Conservation (phyloP, 768 basidiomycete species). For the Leccinellum albellum region DNA sequence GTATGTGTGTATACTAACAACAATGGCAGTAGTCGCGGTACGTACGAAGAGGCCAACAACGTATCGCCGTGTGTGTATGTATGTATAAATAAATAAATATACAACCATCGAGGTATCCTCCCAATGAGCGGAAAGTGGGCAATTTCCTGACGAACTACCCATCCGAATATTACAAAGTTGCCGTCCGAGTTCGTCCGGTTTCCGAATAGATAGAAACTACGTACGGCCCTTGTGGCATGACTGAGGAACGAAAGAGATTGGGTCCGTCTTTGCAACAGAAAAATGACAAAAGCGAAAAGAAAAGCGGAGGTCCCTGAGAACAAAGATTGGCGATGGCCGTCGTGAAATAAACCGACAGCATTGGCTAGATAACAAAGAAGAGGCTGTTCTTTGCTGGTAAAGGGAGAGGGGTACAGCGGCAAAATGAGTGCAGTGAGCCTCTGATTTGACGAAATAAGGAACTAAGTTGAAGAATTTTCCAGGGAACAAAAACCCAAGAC, state of each 20-base stretch:
- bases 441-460: background rate
- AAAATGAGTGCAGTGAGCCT: background rate
- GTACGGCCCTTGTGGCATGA: background rate
- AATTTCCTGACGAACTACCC: background rate
- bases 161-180: background rate
- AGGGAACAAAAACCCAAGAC: background rate
- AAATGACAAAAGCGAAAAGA: background rate
- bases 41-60: background rate
- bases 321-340: slow-evolving; percentile 9
- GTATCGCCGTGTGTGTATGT: background rate
- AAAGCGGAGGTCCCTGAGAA: slow-evolving; percentile 6
- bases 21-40: background rate
- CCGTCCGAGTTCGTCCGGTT: slow-evolving; percentile 3
- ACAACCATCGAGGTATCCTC: slow-evolving; percentile 3
- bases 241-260: background rate
- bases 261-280: slow-evolving; percentile 17
- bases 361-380: slow-evolving; percentile 4
- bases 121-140: background rate
- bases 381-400: background rate
- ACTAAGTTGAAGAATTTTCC: background rate
- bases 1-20: background rate
- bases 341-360: slow-evolving; percentile 1
- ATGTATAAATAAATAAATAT: background rate
- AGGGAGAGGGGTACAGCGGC: background rate
- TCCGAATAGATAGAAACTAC: slow-evolving; percentile 5